phyloP scores from a whole-genome alignment of 2,329 filamentous ascomycete genomes.

The Herpomyces periplanetae region DNA sequence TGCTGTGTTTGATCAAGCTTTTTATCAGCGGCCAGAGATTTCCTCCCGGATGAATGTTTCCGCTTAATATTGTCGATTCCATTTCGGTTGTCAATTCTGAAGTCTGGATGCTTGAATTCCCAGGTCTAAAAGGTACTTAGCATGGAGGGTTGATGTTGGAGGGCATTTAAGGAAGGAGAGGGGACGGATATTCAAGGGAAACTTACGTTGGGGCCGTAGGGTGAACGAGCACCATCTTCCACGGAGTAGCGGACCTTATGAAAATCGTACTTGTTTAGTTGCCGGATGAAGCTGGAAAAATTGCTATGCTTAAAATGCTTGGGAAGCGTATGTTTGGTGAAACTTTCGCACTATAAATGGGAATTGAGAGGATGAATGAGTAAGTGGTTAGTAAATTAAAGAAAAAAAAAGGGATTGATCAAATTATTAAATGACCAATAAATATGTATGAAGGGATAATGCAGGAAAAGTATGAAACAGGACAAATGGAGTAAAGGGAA shows the following conservation, averaged over 20 bases:
- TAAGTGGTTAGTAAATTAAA: too few species aligned
- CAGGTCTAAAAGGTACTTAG: conserved; percentile 19
- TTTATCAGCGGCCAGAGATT: conserved; percentile 23
- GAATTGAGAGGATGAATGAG: too few species aligned
- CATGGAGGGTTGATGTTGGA: conserved; percentile 2
- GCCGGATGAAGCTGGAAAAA: conserved; percentile 79
- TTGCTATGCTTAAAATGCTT: conserved; percentile 99
- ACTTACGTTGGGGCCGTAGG: conserved; percentile 36
- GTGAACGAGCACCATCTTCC: conserved; percentile 42
- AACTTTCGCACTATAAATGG: conserved; percentile 96
- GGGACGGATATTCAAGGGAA: too few species aligned
- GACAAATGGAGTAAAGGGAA: too few species aligned
- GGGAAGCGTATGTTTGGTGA: conserved; percentile 78
- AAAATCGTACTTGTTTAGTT: conserved; percentile 90
- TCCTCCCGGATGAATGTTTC: conserved; percentile 69
- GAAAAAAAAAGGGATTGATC: too few species aligned
- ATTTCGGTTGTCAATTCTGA: conserved; percentile 78
- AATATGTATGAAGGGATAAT: too few species aligned
- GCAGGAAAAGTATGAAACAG: too few species aligned
- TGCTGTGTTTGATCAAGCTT: conserved; percentile 45
- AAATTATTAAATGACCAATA: too few species aligned
- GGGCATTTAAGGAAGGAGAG: too few species aligned
- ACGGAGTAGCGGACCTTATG: conserved; percentile 84
- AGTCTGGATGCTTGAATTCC: conserved; percentile 94
- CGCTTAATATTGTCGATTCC: conserved; percentile 80